Evolutionary conservation across 1,284 basidiomycete species (phyloP).

Genomic region (Rhodotorula mucilaginosa): DNA sequence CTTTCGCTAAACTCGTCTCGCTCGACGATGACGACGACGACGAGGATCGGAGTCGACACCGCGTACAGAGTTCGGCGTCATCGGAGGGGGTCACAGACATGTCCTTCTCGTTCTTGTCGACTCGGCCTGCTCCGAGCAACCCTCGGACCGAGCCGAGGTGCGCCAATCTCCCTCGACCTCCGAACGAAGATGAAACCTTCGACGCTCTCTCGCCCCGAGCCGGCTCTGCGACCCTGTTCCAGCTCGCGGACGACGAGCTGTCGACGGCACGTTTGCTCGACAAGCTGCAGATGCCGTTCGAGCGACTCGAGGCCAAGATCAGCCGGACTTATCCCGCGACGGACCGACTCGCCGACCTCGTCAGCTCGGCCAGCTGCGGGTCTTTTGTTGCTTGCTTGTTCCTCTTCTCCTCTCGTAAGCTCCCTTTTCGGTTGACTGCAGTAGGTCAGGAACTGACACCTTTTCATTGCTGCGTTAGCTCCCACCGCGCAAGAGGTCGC

Average conservation of each 20-base stretch:
- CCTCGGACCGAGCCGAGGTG: background rate
- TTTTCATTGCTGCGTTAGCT: background rate
- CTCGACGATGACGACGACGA: background rate
- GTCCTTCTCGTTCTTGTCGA: slow-evolving; percentile 27
- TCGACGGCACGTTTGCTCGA: background rate
- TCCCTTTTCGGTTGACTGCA: too few species aligned
- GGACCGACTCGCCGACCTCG: slow-evolving; percentile 5
- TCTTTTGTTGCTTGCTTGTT: slow-evolving; percentile 18
- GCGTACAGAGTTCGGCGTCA: too few species aligned
- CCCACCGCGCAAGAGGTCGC: slow-evolving; percentile 26
- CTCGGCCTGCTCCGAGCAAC: background rate
- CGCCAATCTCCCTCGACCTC: background rate
- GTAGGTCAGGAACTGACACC: background rate
- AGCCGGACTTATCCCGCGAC: slow-evolving; percentile 17
- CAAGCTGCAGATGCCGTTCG: slow-evolving; percentile 11
- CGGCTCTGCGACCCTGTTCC: background rate
- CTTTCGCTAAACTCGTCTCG: slow-evolving; percentile 18
- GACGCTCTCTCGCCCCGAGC: background rate
- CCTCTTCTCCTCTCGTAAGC: slow-evolving; percentile 34
- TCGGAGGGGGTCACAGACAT: slow-evolving; percentile 5
- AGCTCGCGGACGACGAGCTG: background rate
- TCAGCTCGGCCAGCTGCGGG: slow-evolving; percentile 4
- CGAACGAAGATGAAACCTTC: background rate
- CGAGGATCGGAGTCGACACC: background rate
- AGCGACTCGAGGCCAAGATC: slow-evolving; percentile 31